These are phyloP conservation scores for Pseudogymnoascus sp. DNA, from an alignment of 2,329 filamentous ascomycete species.

Conservation along the genomic window DNA sequence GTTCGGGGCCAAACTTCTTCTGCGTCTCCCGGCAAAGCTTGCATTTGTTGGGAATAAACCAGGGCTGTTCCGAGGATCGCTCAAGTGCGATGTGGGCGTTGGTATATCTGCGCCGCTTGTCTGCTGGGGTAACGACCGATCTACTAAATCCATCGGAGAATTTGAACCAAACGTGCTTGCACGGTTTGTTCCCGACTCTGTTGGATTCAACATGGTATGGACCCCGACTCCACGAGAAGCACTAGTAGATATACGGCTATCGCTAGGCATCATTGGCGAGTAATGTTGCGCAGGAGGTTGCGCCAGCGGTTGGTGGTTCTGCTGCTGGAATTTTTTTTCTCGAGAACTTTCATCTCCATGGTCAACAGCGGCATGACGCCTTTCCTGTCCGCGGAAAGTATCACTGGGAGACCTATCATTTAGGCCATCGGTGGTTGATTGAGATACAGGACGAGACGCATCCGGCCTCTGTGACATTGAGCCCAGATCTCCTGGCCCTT, in stretches of 20 bases:
- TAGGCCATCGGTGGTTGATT: constrained; percentile 30
- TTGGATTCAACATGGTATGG: constrained; percentile 31
- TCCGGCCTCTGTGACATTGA: constrained; percentile 58
- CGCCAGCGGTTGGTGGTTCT: not conserved
- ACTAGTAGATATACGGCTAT: constrained; percentile 12
- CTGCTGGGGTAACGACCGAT: not conserved
- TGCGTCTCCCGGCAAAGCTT: not conserved
- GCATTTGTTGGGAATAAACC: not conserved
- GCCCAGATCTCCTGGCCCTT: constrained; percentile 49
- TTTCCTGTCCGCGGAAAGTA: not conserved
- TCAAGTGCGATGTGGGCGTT: not conserved
- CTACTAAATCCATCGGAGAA: not conserved
- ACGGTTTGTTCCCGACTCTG: constrained; percentile 1
- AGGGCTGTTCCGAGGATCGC: not conserved
- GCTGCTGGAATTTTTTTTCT: not conserved
- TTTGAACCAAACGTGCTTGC: not conserved
- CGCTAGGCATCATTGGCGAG: constrained; percentile 20
- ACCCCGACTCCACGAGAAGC: constrained; percentile 29
- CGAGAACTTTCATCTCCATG: not conserved
- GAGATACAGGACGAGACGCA: constrained; percentile 49
- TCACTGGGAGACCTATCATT: constrained; percentile 11
- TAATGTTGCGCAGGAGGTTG: constrained; percentile 16
- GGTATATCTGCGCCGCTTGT: not conserved
- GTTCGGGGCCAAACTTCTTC: constrained; percentile 50
- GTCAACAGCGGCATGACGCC: not conserved